phyloP scores from a whole-genome alignment of 2,329 filamentous ascomycete species.

The Emydomyces testavorans region DNA sequence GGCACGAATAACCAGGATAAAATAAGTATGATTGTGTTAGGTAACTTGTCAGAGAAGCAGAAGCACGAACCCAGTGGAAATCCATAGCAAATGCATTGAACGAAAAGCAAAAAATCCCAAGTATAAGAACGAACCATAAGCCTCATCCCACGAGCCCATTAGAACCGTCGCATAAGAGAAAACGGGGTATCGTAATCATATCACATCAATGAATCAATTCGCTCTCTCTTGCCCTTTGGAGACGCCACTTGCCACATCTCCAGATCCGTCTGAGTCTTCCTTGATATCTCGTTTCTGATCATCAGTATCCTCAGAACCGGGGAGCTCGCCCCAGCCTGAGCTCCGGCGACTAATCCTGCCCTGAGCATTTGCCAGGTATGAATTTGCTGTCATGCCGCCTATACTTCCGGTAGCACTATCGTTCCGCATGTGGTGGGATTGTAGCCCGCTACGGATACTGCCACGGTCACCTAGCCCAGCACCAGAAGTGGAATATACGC shows the following conservation, averaged over 20 bases:
- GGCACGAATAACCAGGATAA: not conserved
- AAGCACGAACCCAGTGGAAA: not conserved
- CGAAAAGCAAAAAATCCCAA: not conserved
- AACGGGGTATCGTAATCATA: conserved; percentile 10
- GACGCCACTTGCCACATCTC: not conserved
- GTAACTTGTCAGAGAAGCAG: too few species aligned
- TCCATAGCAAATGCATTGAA: not conserved
- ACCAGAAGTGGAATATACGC: conserved; percentile 52
- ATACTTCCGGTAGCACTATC: conserved; percentile 75
- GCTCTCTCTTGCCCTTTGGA: not conserved
- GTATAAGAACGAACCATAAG: not conserved
- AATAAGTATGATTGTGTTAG: too few species aligned
- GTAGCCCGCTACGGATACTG: conserved; percentile 60
- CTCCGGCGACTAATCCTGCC: conserved; percentile 34
- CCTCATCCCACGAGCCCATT: not conserved
- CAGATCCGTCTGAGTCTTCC: conserved; percentile 1
- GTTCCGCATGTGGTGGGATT: conserved; percentile 55
- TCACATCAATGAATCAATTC: not conserved
- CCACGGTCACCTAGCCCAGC: conserved; percentile 61
- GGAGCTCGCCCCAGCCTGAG: conserved; percentile 37
- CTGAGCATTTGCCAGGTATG: conserved; percentile 26
- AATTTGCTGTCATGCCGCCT: conserved; percentile 49
- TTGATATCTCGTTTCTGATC: not conserved
- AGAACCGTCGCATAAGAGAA: not conserved
- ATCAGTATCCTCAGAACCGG: conserved; percentile 26